These are phyloP conservation scores for Tulasnella sp. DNA, from an alignment of 768 basidiomycete genomes.

Conservation along the genomic window DNA sequence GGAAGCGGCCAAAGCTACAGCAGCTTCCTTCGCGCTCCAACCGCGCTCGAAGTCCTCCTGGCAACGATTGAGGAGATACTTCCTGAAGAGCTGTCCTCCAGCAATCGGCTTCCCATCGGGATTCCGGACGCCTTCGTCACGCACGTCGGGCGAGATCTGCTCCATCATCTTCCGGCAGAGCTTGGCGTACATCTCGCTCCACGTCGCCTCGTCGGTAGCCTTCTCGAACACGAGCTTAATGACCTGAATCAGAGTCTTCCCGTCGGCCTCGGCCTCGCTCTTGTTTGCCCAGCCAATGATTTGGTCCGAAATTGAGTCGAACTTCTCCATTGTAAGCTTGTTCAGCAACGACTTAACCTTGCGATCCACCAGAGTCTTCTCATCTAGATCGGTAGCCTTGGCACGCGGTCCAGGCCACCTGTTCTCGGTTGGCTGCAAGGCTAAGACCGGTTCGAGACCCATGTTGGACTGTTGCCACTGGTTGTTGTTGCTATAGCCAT, in stretches of 20 bases:
- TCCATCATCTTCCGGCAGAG: slow-evolving; percentile 95
- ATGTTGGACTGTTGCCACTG: slow-evolving; percentile 10
- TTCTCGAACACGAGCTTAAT: slow-evolving; percentile 95
- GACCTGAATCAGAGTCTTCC: slow-evolving; percentile 88
- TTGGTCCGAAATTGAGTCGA: slow-evolving; percentile 90
- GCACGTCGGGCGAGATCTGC: slow-evolving; percentile 75
- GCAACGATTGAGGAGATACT: slow-evolving; percentile 92
- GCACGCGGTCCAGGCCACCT: slow-evolving; percentile 53
- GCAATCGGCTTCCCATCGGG: slow-evolving; percentile 78
- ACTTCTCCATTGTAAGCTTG: slow-evolving; percentile 94
- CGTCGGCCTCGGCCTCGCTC: slow-evolving; percentile 84
- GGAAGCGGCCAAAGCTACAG: slow-evolving; percentile 73
- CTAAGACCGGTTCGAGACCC: slow-evolving; percentile 55
- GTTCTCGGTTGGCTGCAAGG: slow-evolving; percentile 69
- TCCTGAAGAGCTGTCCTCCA: slow-evolving; percentile 91
- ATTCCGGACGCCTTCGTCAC: slow-evolving; percentile 78
- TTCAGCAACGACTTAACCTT: slow-evolving; percentile 89
- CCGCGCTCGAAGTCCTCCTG: slow-evolving; percentile 97
- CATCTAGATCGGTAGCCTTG: slow-evolving; percentile 29
- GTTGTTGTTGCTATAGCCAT: not conserved
- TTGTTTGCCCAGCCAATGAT: slow-evolving; percentile 94
- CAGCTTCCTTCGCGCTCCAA: slow-evolving; percentile 81
- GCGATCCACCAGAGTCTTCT: slow-evolving; percentile 69
- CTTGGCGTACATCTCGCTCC: slow-evolving; percentile 96
- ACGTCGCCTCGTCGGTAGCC: slow-evolving; percentile 89